These are phyloP conservation scores for Coemansia sp. DNA, from an alignment of 192 early-diverging fungal genomes.

Conservation along the genomic window DNA sequence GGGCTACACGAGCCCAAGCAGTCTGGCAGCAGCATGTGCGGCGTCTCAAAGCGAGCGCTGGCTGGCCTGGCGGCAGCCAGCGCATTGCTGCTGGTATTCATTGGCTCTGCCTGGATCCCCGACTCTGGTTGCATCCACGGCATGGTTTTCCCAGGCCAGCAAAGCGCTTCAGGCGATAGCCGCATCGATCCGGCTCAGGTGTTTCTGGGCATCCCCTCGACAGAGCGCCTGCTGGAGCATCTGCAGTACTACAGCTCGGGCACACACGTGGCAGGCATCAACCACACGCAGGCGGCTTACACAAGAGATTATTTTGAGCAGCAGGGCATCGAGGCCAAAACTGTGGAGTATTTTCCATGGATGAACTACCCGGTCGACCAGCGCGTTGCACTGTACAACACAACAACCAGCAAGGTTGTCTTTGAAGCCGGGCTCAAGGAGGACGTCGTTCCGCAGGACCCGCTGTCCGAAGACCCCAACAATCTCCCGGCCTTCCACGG, in stretches of 20 bases:
- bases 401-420: slow-evolving; percentile 31
- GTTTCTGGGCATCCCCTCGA: slow-evolving; percentile 48
- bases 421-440: slow-evolving; percentile 62
- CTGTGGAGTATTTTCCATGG: slow-evolving; percentile 61
- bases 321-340: slow-evolving; percentile 56
- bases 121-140: slow-evolving; percentile 5
- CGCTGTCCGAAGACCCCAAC: slow-evolving; percentile 58
- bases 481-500: slow-evolving; percentile 63
- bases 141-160: not conserved
- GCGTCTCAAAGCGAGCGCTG: not conserved
- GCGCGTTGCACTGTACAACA: slow-evolving; percentile 53
- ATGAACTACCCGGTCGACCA: slow-evolving; percentile 56
- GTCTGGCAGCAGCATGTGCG: not conserved
- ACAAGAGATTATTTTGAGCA: slow-evolving; percentile 54
- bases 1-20: not conserved
- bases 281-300: slow-evolving; percentile 50
- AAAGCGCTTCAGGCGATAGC: slow-evolving; percentile 2
- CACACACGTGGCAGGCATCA: slow-evolving; percentile 59
- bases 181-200: slow-evolving; percentile 35
- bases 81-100: slow-evolving; percentile 16
- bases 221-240: slow-evolving; percentile 36
- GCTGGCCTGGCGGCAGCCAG: slow-evolving; percentile 6
- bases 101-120: slow-evolving; percentile 10
- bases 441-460: slow-evolving; percentile 60
- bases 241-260: slow-evolving; percentile 59